A percentile compares a stretch with the other conserved stretches of the same genome.
These are phyloP conservation scores for Verticillium longisporum DNA, from an alignment of 2,329 filamentous ascomycete genomes.

Conservation along the genomic window DNA sequence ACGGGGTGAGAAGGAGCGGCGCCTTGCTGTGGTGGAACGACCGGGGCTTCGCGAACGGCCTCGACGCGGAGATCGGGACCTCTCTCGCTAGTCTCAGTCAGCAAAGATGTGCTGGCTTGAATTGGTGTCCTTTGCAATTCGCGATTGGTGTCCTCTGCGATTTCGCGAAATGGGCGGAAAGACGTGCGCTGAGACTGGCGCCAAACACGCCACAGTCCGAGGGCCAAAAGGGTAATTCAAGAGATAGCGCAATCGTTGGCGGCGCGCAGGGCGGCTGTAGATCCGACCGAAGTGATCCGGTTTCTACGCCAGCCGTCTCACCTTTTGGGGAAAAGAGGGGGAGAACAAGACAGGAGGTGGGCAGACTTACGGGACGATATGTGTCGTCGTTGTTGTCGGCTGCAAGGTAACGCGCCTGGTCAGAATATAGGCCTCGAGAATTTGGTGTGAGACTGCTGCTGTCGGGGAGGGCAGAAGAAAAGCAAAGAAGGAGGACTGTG, in stretches of 20 bases:
- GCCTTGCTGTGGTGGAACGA: constrained; percentile 48
- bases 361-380: constrained; percentile 52
- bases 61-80: constrained; percentile 70
- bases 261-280: not conserved
- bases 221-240: not conserved
- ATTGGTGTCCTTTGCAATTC: not conserved
- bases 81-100: constrained; percentile 63
- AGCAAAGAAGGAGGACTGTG: not conserved
- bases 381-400: constrained; percentile 56
- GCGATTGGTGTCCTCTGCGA: too few species aligned
- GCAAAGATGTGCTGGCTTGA: constrained; percentile 7
- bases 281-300: not conserved
- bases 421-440: not conserved
- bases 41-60: constrained; percentile 79
- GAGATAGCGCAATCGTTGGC: not conserved
- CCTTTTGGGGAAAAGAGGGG: not conserved
- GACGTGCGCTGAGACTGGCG: not conserved
- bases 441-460: not conserved
- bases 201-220: not conserved
- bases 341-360: not conserved
- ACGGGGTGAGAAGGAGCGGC: constrained; percentile 72
- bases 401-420: constrained; percentile 20
- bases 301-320: not conserved
- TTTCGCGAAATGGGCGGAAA: not conserved
- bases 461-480: not conserved